Base-by-base conservation (phyloP, 306 rosid genomes). In the Erythrophleum fordii region DNA sequence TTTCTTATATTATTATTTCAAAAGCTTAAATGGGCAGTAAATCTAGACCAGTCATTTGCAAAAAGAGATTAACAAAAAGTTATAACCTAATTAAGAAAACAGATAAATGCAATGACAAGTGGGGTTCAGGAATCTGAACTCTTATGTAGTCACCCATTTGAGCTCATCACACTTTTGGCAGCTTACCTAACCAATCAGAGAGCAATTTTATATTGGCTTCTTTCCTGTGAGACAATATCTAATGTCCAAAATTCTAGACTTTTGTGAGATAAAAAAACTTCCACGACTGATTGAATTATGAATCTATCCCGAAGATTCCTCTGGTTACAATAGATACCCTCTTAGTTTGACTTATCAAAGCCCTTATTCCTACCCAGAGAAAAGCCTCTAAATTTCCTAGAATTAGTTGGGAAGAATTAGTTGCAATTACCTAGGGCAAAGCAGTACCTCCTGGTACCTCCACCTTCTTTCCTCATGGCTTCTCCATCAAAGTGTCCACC, bases 401-500 rank as follows among this genome's bases (percentile, higher is more conserved):
- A 72, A 75, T 52, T 77, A 34, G 73, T 23, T 9, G 72, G 56
- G 72, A 22, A 25, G 6, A 37, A 6, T 34, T 11, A 64, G 18
- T 34, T 35, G 67, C 56, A 77, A 62, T 16, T 22, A 28, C 56
- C n/a, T 66, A 12, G 72, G 39, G 8, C 66, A 73, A 82, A 49
- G 44, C 31, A 68, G 46, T 53, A 53, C 73, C 81, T 64, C 2
- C 51, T 55, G 23, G 29, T 20, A 0, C 35, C 37, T 39, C 13
- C 29, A 48, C 6, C 66, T 17, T 8, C 59, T 69, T 66, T 55
- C 65, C 55, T 35, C 69, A 88, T 89, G 94, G 88, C 87, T 72
- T 83, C 90, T 22, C 46, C 72, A 26, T 35, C 55, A n/a, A 83
- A 58, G 85, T 94, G 98, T 83, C 95, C 97, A n/a, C 97, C 97